Evolutionary conservation across 2,329 filamentous ascomycete species (phyloP), one percentile per base, ranked within the genome.

Genomic region (Scopulariopsis brevicaulis): DNA sequence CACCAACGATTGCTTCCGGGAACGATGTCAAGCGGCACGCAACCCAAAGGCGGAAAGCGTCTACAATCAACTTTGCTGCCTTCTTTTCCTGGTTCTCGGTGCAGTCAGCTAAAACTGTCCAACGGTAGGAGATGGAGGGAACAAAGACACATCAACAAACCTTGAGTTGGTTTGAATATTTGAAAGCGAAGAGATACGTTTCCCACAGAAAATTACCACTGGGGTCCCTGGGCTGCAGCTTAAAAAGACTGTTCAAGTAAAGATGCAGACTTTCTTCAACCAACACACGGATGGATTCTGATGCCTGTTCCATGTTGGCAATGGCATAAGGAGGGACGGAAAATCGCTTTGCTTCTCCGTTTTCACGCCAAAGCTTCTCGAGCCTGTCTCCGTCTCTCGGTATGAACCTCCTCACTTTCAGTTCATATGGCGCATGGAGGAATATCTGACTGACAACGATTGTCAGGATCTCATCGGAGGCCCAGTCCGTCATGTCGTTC

Each of bases 311-410:
- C 54, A 82, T 69, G 57, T 81, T 77, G 50, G 80, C 73, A 58
- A 84, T 74, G 25, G 81, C 81, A 65, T 75, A 84, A 0, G 79
- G 74, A 5, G 81, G 80, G 20, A 83, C 77, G 8, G 60, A 60
- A n/a, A 81, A 78, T n/a, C 71, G 74, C 57, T 68, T 77, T 63
- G 65, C 73, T 32, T 67, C 64, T 1, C 79, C 79, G 24, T 71
- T 64, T 50, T 71, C 68, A 48, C 76, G 71, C 81, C 81, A 84
- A 1, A 74, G 77, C 51, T 81, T 73, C 40, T 75, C 71, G 54
- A 83, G 67, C 59, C 74, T 78, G 64, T 84, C 81, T 32, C 81
- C 81, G 1, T 73, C 69, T 60, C 80, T 75, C 0, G 81, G 79
- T 18, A 77, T 69, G 65, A 84, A 84, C 56, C 71, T 65, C 24